Percentiles rank a stretch among this genome's conserved stretches.
These are phyloP conservation scores for Fulvia fulva DNA, from an alignment of 2,329 filamentous ascomycete species.

Conservation along the genomic window DNA sequence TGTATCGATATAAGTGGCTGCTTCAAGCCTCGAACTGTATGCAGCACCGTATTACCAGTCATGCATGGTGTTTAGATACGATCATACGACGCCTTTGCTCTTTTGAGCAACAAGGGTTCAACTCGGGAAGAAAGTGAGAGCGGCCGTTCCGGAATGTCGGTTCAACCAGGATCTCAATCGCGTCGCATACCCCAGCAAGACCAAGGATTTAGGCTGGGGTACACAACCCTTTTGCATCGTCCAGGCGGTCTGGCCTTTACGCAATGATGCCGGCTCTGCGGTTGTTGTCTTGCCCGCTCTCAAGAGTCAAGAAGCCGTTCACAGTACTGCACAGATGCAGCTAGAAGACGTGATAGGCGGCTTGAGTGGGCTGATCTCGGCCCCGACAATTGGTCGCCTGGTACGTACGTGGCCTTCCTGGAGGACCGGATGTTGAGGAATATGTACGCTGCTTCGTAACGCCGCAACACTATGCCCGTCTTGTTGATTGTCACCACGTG, in stretches of 20 bases:
- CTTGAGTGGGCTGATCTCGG: too few relatives aligned
- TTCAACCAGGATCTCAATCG: not conserved
- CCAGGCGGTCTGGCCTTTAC: too few relatives aligned
- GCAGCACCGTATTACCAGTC: not conserved
- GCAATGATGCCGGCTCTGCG: too few relatives aligned
- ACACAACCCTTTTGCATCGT: not conserved
- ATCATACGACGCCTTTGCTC: not conserved
- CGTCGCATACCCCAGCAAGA: not conserved
- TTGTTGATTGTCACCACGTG: not conserved
- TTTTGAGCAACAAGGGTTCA: not conserved
- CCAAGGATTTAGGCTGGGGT: not conserved
- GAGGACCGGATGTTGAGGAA: not conserved
- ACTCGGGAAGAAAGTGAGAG: not conserved
- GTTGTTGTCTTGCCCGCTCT: too few relatives aligned
- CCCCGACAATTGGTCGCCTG: not conserved
- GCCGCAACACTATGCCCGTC: not conserved
- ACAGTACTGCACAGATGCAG: too few relatives aligned
- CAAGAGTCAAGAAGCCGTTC: too few relatives aligned
- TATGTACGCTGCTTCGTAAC: not conserved
- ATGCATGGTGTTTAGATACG: not conserved
- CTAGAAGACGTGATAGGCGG: too few relatives aligned
- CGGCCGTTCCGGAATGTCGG: not conserved
- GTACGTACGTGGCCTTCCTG: not conserved
- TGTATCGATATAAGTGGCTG: too few relatives aligned
- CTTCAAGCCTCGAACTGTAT: not conserved